Percentiles rank a stretch among this genome's conserved stretches.
Evolutionary conservation across 371 early-diverging fungal species (phyloP).

Genomic region (Mucor irregularis): DNA sequence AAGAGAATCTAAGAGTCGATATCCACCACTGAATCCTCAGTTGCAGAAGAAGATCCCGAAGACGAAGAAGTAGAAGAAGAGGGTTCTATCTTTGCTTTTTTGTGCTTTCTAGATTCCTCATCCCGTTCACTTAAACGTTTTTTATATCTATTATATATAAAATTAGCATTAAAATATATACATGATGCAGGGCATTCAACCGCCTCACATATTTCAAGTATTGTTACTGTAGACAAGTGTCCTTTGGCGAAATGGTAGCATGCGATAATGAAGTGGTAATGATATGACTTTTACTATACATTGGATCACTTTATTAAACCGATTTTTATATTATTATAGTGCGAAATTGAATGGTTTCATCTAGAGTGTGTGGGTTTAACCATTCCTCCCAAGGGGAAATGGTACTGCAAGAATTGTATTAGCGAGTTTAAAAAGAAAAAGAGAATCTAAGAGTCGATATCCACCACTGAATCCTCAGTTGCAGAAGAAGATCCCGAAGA

Average conservation of each 20-base stretch:
- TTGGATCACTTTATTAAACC: not conserved
- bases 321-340: constrained; percentile 49
- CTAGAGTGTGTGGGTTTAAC: constrained; percentile 86
- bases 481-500: not conserved
- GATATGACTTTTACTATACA: not conserved
- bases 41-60: not conserved
- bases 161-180: no score
- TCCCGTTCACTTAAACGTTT: constrained; percentile 42
- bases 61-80: not conserved
- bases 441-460: no score
- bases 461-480: no score
- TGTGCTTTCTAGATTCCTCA: constrained; percentile 34
- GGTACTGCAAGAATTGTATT: constrained; percentile 87
- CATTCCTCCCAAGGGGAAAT: constrained; percentile 82
- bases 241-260: constrained; percentile 97
- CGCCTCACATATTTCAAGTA: constrained; percentile 55
- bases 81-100: not conserved
- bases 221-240: constrained; percentile 93
- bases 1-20: constrained; percentile 44
- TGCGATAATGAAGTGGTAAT: constrained; percentile 91
- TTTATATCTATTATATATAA: constrained; percentile 40
- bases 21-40: no score
- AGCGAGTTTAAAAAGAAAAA: constrained; percentile 53
- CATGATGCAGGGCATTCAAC: no score
- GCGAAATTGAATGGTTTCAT: constrained; percentile 96